Base-by-base conservation (phyloP, 1,284 basidiomycete species). In the Ceratobasidium sp. region DNA sequence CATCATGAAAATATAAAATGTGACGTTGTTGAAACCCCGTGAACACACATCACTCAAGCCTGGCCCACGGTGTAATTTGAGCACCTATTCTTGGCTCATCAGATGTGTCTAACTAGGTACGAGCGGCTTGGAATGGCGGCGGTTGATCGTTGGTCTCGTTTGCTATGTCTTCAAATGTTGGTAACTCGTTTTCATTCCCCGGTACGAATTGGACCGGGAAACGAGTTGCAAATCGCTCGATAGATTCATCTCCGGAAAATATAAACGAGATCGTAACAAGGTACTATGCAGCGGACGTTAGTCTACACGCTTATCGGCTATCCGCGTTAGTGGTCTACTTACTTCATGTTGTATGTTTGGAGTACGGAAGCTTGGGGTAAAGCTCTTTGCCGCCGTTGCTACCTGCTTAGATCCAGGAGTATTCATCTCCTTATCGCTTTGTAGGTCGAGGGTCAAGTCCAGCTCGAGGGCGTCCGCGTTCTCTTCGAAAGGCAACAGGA, bases 341-440 rank as follows among this genome's bases (percentile, higher is more conserved):
- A 69, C 65, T 41, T 69, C 65, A 28, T 69, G 41, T 32, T 69
- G 65, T 18, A 69, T 30, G 43, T 69, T 69, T 9, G 65, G 53
- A 23, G 65, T 69, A 14, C 53, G 65, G 41, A 69, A 69, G 41
- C 65, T 69, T 8, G 65, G 65, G 4, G 30, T 48, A 21, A 69
- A 41, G 43, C 30, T 5, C 39, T 58, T 69, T 16, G 53, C 65
- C 14, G 65, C 50, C 9, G 34, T 46, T 4, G 52, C 26, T 1
- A 16, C 3, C n/a, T 26, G 23, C 14, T 55, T 69, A 3, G 52
- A 52, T n/a, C 50, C 52, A 9, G 28, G 23, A n/a, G 14, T 39
- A 39, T 28, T 26, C 6, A 55, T 55, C 34, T 55, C 48, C 2
- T 16, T 8, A n/a, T 45, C 16, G 23, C 36, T 55, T 32, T 69